phyloP scores from a whole-genome alignment of 2,329 filamentous ascomycete species.

The Trichoderma lentiforme region DNA sequence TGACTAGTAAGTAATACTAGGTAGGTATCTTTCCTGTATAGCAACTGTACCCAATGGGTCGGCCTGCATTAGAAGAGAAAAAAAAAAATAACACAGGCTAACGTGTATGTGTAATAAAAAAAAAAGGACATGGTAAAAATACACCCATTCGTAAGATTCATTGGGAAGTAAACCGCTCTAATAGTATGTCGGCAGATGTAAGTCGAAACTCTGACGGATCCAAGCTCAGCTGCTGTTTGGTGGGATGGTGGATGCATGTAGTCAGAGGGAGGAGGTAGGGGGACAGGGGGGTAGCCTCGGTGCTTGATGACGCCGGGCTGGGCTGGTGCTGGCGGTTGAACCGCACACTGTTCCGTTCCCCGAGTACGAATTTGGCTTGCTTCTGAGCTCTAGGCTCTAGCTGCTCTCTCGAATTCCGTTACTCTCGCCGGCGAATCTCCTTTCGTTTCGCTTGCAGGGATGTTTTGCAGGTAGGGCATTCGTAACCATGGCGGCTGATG shows the following conservation, averaged over 20 bases:
- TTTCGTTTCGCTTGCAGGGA: slow-evolving; percentile 45
- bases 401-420: background rate
- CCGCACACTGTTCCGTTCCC: background rate
- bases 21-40: background rate
- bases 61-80: background rate
- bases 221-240: slow-evolving; percentile 1
- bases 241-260: background rate
- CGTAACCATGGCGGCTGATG: slow-evolving; percentile 40
- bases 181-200: slow-evolving; percentile 14
- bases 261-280: background rate
- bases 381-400: background rate
- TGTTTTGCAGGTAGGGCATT: slow-evolving; percentile 47
- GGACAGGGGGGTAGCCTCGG: background rate
- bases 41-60: background rate
- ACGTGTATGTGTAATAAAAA: background rate
- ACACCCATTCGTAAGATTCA: slow-evolving; percentile 1
- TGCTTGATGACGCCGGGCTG: background rate
- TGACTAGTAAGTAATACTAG: background rate
- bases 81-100: background rate
- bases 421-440: slow-evolving; percentile 31
- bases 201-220: slow-evolving; percentile 5
- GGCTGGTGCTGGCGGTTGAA: background rate
- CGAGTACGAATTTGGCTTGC: slow-evolving; percentile 1
- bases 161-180: background rate
- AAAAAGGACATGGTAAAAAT: background rate